phyloP scores from a whole-genome alignment of 2,329 filamentous ascomycete species.

The Sporothrix protearum region DNA sequence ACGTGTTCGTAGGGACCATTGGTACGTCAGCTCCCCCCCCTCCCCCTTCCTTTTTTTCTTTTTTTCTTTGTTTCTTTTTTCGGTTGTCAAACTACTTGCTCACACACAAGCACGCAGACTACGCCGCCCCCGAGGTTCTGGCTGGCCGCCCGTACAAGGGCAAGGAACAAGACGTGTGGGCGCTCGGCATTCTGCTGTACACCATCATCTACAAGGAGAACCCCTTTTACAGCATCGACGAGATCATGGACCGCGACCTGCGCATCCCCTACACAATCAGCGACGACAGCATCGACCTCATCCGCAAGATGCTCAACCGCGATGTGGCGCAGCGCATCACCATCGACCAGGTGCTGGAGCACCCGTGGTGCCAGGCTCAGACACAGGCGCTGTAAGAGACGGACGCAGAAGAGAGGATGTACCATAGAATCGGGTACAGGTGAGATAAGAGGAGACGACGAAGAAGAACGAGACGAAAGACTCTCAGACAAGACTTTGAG shows the following conservation, averaged over 20 bases:
- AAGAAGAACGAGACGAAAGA: not conserved
- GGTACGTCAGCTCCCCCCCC: constrained; percentile 54
- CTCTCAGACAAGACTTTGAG: not conserved
- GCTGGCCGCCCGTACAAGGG: constrained; percentile 88
- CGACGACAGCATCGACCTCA: constrained; percentile 87
- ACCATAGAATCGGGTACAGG: not conserved
- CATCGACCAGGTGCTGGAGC: constrained; percentile 83
- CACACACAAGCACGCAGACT: constrained; percentile 67
- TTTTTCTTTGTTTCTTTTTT: too few relatives aligned
- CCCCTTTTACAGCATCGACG: constrained; percentile 97
- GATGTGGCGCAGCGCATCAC: constrained; percentile 77
- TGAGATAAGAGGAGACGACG: not conserved
- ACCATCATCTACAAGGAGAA: constrained; percentile 99
- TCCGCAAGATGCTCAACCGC: constrained; percentile 87
- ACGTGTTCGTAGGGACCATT: constrained; percentile 98
- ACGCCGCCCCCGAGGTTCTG: constrained; percentile 95
- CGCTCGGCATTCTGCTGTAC: constrained; percentile 91
- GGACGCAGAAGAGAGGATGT: not conserved
- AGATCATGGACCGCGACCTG: constrained; percentile 96
- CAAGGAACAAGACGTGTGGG: constrained; percentile 98
- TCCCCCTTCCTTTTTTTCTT: not conserved
- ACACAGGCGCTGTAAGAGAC: not conserved
- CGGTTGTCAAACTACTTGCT: not conserved
- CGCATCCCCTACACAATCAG: constrained; percentile 84
- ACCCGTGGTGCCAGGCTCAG: constrained; percentile 65